These are phyloP conservation scores for Teunomyces panamensis DNA, from an alignment of 805 yeast species.

Conservation along the genomic window DNA sequence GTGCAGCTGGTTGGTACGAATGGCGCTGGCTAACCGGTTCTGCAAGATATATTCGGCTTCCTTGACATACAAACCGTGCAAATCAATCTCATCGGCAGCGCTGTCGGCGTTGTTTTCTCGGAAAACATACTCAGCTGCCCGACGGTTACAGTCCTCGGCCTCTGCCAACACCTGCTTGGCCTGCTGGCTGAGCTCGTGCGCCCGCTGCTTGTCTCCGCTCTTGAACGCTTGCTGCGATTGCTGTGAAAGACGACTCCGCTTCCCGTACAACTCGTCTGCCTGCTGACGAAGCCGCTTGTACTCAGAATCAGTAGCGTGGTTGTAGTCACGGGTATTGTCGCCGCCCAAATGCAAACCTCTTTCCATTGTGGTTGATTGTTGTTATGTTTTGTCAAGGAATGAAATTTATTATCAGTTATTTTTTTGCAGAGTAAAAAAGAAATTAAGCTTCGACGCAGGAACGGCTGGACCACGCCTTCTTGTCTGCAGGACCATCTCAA, in stretches of 20 bases:
- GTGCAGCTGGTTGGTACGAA: conserved; percentile 54
- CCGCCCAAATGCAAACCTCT: conserved; percentile 26
- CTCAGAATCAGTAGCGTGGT: conserved; percentile 66
- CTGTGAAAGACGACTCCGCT: conserved; percentile 52
- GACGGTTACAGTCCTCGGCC: conserved; percentile 67
- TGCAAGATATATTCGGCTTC: conserved; percentile 82
- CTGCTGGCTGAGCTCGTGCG: conserved; percentile 68
- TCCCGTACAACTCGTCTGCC: conserved; percentile 66
- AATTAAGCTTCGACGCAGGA: background rate
- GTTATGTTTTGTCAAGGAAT: background rate
- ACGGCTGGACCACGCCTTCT: background rate
- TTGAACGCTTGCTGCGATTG: conserved; percentile 78
- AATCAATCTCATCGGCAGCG: conserved; percentile 81
- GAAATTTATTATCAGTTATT: background rate
- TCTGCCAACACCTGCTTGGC: conserved; percentile 57
- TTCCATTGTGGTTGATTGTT: conserved; percentile 10
- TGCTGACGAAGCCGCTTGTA: conserved; percentile 60
- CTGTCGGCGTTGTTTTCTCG: conserved; percentile 85
- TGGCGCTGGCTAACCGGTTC: conserved; percentile 66
- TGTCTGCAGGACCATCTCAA: no score
- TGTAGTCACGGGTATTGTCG: conserved; percentile 51
- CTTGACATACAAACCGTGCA: conserved; percentile 86
- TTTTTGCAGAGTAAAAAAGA: background rate
- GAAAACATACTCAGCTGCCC: conserved; percentile 90
- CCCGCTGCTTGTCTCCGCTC: conserved; percentile 67